Base-by-base conservation (phyloP, 495 filamentous ascomycete genomes). In the Talaromyces liani region DNA sequence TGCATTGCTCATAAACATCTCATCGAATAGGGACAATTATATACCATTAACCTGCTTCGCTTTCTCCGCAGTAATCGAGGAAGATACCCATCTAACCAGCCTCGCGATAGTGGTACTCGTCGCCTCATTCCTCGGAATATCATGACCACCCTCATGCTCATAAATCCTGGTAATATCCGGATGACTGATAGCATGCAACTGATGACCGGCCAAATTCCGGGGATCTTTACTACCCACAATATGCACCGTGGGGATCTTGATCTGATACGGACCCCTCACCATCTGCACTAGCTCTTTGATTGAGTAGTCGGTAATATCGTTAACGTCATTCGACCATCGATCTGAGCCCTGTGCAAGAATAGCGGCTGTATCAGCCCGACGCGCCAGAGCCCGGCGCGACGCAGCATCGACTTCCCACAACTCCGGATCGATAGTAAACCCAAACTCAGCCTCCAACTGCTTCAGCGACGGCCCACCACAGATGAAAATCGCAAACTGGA, bases 171-270 rank as follows among this genome's bases (percentile, higher is more conserved):
- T 70, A 1, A 74, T 74, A 27, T 70, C 69, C 7, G 72, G 71
- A 41, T 83, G 77, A 60, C 84, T 87, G 31, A 86, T 72, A 8
- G 79, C 73, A 53, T 80, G 81, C 41, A 88, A 68, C 66, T 88
- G 85, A 49, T 85, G 63, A 14, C 81, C 79, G 4, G 81, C 69
- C 2, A 80, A 76, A 69, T 79, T 86, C 49, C 83, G 64, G 5
- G 85, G 84, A 69, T 88, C 86, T 58, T 83, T 83, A 3, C 64
- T 69, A 0, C 86, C 86, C 64, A 83, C 86, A 16, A 88, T 71
- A 71, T 88, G 85, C 56, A 84, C 83, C 8, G 87, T 88, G 0
- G 86, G 87, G 20, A 89, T 80, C 18, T 68, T 58, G 59, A 89
- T 82, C 16, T 66, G 61, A 6, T 79, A 76, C 3, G 81, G 73